Base-by-base conservation (phyloP, 2,329 filamentous ascomycete genomes). In the Xylariales sp. region DNA sequence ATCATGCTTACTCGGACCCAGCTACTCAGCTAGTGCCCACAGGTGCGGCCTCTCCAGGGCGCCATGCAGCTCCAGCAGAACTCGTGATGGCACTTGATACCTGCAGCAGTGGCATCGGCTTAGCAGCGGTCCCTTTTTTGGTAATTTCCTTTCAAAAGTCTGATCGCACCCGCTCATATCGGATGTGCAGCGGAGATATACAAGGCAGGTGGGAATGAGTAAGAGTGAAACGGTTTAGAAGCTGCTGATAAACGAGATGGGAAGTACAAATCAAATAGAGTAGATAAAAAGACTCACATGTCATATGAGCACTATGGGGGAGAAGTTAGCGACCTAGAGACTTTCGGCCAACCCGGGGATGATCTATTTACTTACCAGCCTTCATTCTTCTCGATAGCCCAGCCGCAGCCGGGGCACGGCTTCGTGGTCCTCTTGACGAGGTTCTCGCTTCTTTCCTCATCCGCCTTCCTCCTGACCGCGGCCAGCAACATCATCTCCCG, bases 271-370 rank as follows among this genome's bases (percentile, higher is more conserved):
- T 6, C n/a, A 18, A 31, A 15, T 18, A 17, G 14, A 35, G 13
- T 10, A 29, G 18, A 29, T 4, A 11, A 17, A 8, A 29, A 6
- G 13, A 28, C 46, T 42, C 28, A 48, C 48, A 51, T 1, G 38
- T 45, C 48, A 50, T 50, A 29, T 50, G 43, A 30, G 40, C 40
- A 27, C 47, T 49, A 20, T 10, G 16, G n/a, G n/a, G n/a, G 18
- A 23, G 8, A 25, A 23, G 38, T 38, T 23, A 40, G 31, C 20
- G 15, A 20, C 6, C 10, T 29, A 32, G 6, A 15, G 11, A 7
- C 6, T n/a, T n/a, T 19, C 25, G 21, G 16, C n/a, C n/a, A n/a
- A 16, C 12, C 5, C 27, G 29, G 21, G 27, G 17, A 25, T 18
- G 5, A 28, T 17, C 6, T n/a, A 20, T 23, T 17, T n/a, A 41